These are phyloP conservation scores for Entomortierella beljakovae DNA, from an alignment of 192 early-diverging fungal species.

Conservation along the genomic window DNA sequence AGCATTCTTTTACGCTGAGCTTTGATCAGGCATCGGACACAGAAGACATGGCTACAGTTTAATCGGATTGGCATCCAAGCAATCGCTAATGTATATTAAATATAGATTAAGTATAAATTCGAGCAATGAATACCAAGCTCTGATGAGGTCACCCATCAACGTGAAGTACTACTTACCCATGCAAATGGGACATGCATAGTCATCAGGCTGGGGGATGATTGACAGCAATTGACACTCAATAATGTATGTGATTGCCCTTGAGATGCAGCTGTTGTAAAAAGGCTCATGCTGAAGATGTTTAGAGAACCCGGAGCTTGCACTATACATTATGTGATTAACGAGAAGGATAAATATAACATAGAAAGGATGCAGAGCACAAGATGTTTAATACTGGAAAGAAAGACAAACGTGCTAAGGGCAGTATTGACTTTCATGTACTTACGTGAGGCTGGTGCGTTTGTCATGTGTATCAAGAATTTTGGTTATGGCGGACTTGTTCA, in stretches of 20 bases:
- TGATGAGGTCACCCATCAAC: not conserved
- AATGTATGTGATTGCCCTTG: constrained; percentile 67
- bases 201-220: constrained; percentile 84
- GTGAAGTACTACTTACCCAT: constrained; percentile 62
- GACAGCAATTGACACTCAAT: constrained; percentile 73
- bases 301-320: constrained; percentile 65
- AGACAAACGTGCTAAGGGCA: no score
- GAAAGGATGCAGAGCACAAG: not conserved
- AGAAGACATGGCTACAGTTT: constrained; percentile 80
- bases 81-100: constrained; percentile 58
- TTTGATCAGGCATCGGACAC: constrained; percentile 83
- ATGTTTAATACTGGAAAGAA: no score
- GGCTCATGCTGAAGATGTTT: constrained; percentile 60
- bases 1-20: constrained; percentile 70
- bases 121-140: not conserved
- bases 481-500: constrained; percentile 81
- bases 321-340: constrained; percentile 8
- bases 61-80: constrained; percentile 84
- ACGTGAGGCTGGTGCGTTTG: constrained; percentile 79
- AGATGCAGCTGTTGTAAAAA: constrained; percentile 65
- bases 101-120: not conserved
- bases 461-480: constrained; percentile 95
- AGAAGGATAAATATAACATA: not conserved
- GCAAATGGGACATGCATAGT: constrained; percentile 85
- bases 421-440: constrained; percentile 8